These are phyloP conservation scores for Candida sanyaensis DNA, from an alignment of 1,139 yeast species.

Conservation along the genomic window DNA sequence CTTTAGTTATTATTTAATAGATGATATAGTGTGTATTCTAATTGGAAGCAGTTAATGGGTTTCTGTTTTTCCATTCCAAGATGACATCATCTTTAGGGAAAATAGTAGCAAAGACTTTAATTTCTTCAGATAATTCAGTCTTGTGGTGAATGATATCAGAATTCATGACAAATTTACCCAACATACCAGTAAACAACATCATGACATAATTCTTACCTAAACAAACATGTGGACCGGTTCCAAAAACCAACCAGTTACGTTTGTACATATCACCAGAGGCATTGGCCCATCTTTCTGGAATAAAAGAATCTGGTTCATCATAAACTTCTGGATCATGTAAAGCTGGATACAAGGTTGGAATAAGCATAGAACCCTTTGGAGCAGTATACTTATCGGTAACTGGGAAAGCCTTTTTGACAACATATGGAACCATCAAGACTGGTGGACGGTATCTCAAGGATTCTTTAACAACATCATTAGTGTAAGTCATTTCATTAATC, in stretches of 20 bases:
- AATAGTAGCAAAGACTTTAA: constrained; percentile 95
- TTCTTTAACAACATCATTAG: constrained; percentile 89
- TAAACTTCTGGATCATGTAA: constrained; percentile 96
- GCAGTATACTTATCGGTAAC: constrained; percentile 81
- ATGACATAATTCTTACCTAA: constrained; percentile 91
- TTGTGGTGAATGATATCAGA: constrained; percentile 81
- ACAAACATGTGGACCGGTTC: constrained; percentile 96
- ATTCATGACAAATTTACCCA: constrained; percentile 84
- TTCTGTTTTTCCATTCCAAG: constrained; percentile 69
- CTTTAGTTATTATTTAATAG: too few relatives aligned
- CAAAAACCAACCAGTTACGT: constrained; percentile 94
- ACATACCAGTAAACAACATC: constrained; percentile 83
- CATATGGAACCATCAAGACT: constrained; percentile 96
- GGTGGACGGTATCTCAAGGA: constrained; percentile 95
- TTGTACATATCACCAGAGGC: constrained; percentile 56
- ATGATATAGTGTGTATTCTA: background rate
- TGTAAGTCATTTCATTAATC: constrained; percentile 84
- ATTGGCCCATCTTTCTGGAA: constrained; percentile 89
- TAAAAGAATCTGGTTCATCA: constrained; percentile 88
- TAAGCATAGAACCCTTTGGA: constrained; percentile 96
- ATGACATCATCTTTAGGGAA: constrained; percentile 96
- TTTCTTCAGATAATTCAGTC: constrained; percentile 84
- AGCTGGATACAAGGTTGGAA: constrained; percentile 93
- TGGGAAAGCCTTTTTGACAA: constrained; percentile 83
- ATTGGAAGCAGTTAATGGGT: constrained; percentile 31